Percentiles rank a stretch among this genome's conserved stretches.
phyloP scores from a whole-genome alignment of 352 stramenopile genomes.

The Pythium phragmitis region DNA sequence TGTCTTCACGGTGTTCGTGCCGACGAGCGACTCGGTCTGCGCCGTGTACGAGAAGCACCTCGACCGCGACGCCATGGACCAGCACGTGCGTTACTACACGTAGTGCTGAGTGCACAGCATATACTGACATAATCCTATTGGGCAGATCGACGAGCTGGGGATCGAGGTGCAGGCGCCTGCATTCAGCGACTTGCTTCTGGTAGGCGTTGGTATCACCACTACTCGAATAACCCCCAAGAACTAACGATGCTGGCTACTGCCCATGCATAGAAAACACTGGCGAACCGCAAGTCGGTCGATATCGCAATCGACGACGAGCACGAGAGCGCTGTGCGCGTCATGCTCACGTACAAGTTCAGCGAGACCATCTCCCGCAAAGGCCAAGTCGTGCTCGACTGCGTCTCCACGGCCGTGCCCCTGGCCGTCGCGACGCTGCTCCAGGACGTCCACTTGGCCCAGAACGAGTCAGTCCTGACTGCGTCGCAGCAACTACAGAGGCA shows the following conservation, averaged over 20 bases:
- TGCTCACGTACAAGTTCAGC: slow-evolving; percentile 68
- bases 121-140: background rate
- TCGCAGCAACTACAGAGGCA: slow-evolving; percentile 26
- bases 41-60: slow-evolving; percentile 39
- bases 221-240: too few relatives aligned
- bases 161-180: slow-evolving; percentile 39
- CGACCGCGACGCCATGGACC: slow-evolving; percentile 28
- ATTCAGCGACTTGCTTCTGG: slow-evolving; percentile 42
- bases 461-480: slow-evolving; percentile 33
- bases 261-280: slow-evolving; percentile 39
- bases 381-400: slow-evolving; percentile 37
- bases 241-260: too few relatives aligned
- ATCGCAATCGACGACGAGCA: slow-evolving; percentile 31
- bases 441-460: slow-evolving; percentile 37
- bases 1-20: slow-evolving; percentile 38
- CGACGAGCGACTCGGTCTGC: slow-evolving; percentile 1
- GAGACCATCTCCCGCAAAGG: slow-evolving; percentile 49
- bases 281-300: slow-evolving; percentile 36
- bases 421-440: slow-evolving; percentile 40
- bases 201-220: slow-evolving; percentile 9
- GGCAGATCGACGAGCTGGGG: slow-evolving; percentile 59
- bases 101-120: background rate
- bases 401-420: slow-evolving; percentile 26
- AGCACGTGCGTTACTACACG: slow-evolving; percentile 31
- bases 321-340: slow-evolving; percentile 11